phyloP scores from a whole-genome alignment of 2,329 filamentous ascomycete genomes.

The Colletotrichum filicis region DNA sequence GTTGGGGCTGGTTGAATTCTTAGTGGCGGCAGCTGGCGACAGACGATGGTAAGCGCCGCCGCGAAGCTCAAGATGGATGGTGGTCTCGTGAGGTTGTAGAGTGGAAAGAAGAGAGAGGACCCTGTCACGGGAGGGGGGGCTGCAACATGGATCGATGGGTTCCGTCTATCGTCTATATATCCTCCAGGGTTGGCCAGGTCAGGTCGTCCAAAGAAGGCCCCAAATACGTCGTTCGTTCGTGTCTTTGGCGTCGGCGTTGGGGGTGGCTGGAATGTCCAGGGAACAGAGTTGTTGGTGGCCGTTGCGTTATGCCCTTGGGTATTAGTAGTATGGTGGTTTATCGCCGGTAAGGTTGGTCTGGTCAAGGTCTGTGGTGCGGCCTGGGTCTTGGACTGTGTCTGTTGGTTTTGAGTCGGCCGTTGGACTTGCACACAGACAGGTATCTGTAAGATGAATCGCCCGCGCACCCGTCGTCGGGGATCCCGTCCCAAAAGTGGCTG shows the following conservation, averaged over 20 bases:
- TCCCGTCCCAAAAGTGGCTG: constrained; percentile 20
- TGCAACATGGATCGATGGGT: constrained; percentile 18
- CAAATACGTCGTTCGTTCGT: neutral
- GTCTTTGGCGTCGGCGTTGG: neutral
- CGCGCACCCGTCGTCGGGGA: constrained; percentile 28
- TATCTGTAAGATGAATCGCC: constrained; percentile 10
- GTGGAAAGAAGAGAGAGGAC: constrained; percentile 5
- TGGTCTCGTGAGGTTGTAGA: constrained; percentile 22
- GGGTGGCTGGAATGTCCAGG: constrained; percentile 12
- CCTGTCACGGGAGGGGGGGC: constrained; percentile 11
- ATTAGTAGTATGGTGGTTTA: constrained; percentile 5
- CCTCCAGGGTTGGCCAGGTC: neutral
- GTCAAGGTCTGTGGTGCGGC: constrained; percentile 14
- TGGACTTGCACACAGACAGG: constrained; percentile 15
- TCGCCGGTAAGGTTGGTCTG: constrained; percentile 24
- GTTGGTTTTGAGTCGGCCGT: constrained; percentile 10
- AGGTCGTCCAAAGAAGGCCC: neutral
- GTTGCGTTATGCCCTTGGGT: constrained; percentile 26
- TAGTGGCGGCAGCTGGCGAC: constrained; percentile 33
- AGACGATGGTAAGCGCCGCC: constrained; percentile 24
- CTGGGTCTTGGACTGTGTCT: constrained; percentile 12
- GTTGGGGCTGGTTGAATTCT: constrained; percentile 10
- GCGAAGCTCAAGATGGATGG: constrained; percentile 17
- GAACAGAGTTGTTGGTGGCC: neutral
- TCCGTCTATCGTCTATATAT: neutral